Evolutionary conservation across 345 rosid species (phyloP), one percentile per base, ranked within the genome.

Genomic region (Syzygium jambos): DNA sequence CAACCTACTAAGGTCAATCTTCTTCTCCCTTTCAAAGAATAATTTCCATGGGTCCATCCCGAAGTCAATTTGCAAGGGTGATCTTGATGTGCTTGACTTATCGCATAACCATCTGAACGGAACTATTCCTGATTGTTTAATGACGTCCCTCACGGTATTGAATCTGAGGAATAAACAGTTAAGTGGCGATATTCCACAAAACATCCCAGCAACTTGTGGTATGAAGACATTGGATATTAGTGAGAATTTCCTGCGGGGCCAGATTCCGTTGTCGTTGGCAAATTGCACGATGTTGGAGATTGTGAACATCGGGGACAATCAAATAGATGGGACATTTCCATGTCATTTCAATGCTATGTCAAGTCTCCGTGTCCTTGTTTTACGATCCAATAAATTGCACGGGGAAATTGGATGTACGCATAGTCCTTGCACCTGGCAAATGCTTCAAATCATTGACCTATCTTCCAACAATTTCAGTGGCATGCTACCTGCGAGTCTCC

Each of bases 361-460:
- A 2, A 92, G 43, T 59, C 87, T 93, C 85, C 87, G 59, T 4
- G 89, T 91, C 53, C 93, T 92, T 6, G 84, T 90, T 85, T 83
- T 94, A 43, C 84, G 91, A 23, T 89, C 88, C 3, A 93, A 93
- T 85, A 51, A 5, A 0, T 90, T 93, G 27, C 52, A 19, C 5
- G 94, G 93, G 14, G 53, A 22, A 9, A 89, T 95, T 87, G 52
- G 21, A 41, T 93, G 95, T 89, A 63, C 21, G 0, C 4, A 57
- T 2, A 14, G 11, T 22, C 16, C 86, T 1, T 1, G 2, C 15
- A 41, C 61, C 0, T 93, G 94, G 89, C 85, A 88, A 2, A 86
- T 0, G 41, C 92, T 95, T 34, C 94, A 92, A 38, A 91, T 95
- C 25, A 85, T 93, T 0, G 96, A 94, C 61, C 51, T 94, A 3